phyloP scores from a whole-genome alignment of 441 rosid species.

The Rhodomyrtus psidioides region DNA sequence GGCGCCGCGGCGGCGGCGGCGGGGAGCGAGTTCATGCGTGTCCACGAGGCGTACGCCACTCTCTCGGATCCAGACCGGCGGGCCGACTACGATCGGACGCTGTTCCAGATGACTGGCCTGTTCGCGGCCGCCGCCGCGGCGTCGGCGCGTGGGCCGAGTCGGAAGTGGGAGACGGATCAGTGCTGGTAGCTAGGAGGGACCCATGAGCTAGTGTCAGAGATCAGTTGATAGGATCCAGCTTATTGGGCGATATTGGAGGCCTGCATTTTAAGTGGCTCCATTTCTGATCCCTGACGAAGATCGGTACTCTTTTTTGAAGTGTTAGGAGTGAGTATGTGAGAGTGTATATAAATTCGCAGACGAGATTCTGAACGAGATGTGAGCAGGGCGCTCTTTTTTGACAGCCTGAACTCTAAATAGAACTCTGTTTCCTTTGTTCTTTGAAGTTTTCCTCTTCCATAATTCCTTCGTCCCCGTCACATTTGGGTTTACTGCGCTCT shows the following conservation, averaged over 20 bases:
- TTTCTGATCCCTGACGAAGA: neutral
- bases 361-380: neutral
- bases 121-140: slow-evolving; percentile 1
- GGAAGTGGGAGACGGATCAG: slow-evolving; percentile 59
- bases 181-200: slow-evolving; percentile 32
- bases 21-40: slow-evolving; percentile 44
- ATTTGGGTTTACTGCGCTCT: neutral
- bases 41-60: slow-evolving; percentile 81
- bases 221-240: neutral
- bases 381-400: neutral
- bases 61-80: slow-evolving; percentile 85
- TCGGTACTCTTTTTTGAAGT: neutral
- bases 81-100: slow-evolving; percentile 49
- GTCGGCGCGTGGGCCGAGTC: slow-evolving; percentile 17
- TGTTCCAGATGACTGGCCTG: neutral
- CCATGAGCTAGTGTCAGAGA: neutral
- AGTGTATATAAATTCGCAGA: neutral
- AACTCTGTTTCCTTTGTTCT: neutral
- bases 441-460: neutral
- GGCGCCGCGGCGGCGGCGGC: neutral
- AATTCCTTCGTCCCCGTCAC: neutral
- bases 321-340: neutral
- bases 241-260: neutral
- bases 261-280: neutral
- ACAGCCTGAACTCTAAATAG: neutral